Evolutionary conservation across 1,284 basidiomycete genomes (phyloP), one percentile per base, ranked within the genome.

Genomic region (Ustilago sp.): DNA sequence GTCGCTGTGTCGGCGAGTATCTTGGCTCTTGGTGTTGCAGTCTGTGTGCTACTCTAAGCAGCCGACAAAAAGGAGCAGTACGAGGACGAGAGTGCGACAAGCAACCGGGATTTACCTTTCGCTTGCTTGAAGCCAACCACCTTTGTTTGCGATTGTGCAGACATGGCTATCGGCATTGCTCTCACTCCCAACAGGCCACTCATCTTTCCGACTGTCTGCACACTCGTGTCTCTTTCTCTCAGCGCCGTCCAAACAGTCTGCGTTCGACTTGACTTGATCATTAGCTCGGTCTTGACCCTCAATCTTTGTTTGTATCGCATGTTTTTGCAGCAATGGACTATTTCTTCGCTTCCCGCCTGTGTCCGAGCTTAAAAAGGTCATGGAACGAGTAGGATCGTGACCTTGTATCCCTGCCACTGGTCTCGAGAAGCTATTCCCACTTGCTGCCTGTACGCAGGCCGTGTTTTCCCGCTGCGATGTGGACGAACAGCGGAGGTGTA

Each of bases 31-130:
- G 73, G 56, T 35, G 65, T 61, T 38, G 73, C 64, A 12, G 53
- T 68, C 8, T 75, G 61, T 52, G 38, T 76, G 5, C 28, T 76
- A 39, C 69, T 76, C 31, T 74, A 51, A 69, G 54, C 36, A 15
- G 34, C 11, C 12, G n/a, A 8, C 5, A 7, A 38, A 35, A 35
- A n/a, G 34, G 15, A 19, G 34, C 17, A 12, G 2, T 4, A 50
- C 15, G 9, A 23, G 39, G 23, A 43, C 15, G 9, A 51, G 23
- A 34, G 19, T 51, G 19, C 23, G 23, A 28, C 23, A 28, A 28
- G 3, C 23, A 28, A 13, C 28, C 48, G n/a, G 19, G 19, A 12
- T 28, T 23, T 23, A 23, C 23, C 23, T 23, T 23, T 23, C 23
- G 23, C n/a, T 28, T 51, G 31, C 19, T 28, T 51, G 48, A 2